Evolutionary conservation across 192 early-diverging fungal species (phyloP).

Genomic region (Chytriomyces sp.): DNA sequence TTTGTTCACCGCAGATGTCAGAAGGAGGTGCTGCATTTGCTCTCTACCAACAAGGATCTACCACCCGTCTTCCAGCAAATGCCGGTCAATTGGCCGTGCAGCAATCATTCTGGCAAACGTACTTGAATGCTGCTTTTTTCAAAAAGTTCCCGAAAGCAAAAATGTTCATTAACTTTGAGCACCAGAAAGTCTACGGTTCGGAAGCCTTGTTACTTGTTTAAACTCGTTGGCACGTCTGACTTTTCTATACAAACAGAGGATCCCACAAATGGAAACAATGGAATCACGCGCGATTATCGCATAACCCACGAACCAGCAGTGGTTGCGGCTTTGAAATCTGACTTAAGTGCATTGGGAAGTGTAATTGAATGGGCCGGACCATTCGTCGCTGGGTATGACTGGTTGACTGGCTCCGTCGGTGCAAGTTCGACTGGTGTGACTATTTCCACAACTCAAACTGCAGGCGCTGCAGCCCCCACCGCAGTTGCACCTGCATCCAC

Average conservation of each 20-base stretch:
- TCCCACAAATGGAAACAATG: not conserved
- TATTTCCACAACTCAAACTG: not conserved
- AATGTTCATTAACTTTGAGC: constrained; percentile 31
- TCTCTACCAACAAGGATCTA: not conserved
- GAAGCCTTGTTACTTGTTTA: too few species aligned
- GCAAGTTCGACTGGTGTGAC: not conserved
- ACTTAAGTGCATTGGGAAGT: constrained; percentile 4
- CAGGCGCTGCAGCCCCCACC: not conserved
- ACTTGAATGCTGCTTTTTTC: constrained; percentile 24
- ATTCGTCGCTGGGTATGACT: constrained; percentile 20
- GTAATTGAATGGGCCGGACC: constrained; percentile 10
- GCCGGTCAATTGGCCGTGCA: constrained; percentile 15
- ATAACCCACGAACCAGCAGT: constrained; percentile 22
- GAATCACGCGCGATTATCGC: constrained; percentile 32
- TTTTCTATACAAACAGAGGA: not conserved
- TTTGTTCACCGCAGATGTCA: constrained; percentile 16
- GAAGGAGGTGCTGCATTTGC: constrained; percentile 36
- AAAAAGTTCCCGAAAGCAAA: constrained; percentile 23
- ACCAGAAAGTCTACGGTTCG: too few species aligned
- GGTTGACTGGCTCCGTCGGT: constrained; percentile 14
- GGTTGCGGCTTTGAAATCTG: constrained; percentile 29
- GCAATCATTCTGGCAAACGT: constrained; percentile 30
- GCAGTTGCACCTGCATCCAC: not conserved
- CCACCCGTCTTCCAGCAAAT: not conserved
- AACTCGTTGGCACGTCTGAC: too few species aligned